Base-by-base conservation (phyloP, 371 early-diverging fungal genomes). In the Mortierella sp. region DNA sequence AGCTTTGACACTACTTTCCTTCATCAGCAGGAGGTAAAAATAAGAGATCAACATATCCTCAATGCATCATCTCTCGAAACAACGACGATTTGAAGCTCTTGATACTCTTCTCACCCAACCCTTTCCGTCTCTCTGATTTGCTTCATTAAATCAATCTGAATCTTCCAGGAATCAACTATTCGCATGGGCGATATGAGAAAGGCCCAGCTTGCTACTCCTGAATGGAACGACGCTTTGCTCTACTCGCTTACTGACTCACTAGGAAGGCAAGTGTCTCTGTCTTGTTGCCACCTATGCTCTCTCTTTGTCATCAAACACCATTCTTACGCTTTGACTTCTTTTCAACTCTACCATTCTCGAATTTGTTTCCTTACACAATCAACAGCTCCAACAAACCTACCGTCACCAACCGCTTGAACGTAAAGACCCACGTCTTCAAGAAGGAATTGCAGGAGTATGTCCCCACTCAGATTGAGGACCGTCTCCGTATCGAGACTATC, bases 391-490 rank as follows among this genome's bases (percentile, higher is more conserved):
- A 28, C 15, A 67, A 58, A 0, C 63, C 53, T 21, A 36, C 63
- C 41, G 16, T 58, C 21, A 2, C 67, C 10, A 55, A 64, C 45
- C 72, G 77, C 33, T 40, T 77, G 69, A 64, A 77, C 9, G 72
- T 72, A 15, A 71, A 71, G 61, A 77, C 77, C 1, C 68, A 71
- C 48, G 69, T 77, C 45, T 77, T 77, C 41, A 77, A 77, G 67
- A 77, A 77, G 65, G 77, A 77, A 61, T 69, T 65, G 3, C 77
- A 77, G 61, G 77, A 77, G 62, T 77, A 77, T 40, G 64, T 77
- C 28, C 72, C 77, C 5, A 71, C 68, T 9, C 77, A 68, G 43
- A 61, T 52, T 41, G 72, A 71, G 11, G 72, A 77, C 24, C 77
- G 69, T 8, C 72, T 77, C 28, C 77, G 77, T 48, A 77, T 77